Evolutionary conservation across 306 rosid genomes (phyloP).

Genomic region (Castanea mollissima): DNA sequence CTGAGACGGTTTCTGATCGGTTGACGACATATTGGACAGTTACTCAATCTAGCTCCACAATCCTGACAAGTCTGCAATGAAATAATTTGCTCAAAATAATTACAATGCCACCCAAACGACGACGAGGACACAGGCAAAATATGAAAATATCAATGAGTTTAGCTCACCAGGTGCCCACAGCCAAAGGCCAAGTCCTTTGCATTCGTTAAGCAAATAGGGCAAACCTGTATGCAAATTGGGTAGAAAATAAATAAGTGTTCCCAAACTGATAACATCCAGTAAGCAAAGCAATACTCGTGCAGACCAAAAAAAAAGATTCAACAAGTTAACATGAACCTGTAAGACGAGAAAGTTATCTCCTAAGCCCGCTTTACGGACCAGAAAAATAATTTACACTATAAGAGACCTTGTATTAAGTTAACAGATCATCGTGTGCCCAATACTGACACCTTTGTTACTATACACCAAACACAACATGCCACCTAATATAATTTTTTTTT

Average conservation of each 20-base stretch:
- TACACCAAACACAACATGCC: too few species aligned
- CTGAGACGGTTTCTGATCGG: constrained; percentile 70
- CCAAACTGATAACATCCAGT: not conserved
- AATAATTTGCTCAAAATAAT: constrained; percentile 1
- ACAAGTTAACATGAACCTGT: not conserved
- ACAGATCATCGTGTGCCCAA: too few species aligned
- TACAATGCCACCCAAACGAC: not conserved
- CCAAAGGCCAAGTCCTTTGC: constrained; percentile 72
- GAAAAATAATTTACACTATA: too few species aligned
- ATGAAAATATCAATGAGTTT: not conserved
- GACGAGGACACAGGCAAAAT: not conserved
- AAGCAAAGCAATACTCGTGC: not conserved
- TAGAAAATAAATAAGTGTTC: not conserved
- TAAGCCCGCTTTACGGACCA: too few species aligned
- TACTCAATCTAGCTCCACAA: constrained; percentile 61
- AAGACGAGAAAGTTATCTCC: not conserved
- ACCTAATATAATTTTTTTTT: too few species aligned
- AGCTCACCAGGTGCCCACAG: constrained; percentile 89
- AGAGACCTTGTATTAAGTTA: too few species aligned
- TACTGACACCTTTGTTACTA: too few species aligned
- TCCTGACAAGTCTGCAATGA: constrained; percentile 72
- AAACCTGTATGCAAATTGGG: constrained; percentile 40
- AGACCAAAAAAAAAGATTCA: not conserved
- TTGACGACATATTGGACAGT: constrained; percentile 75
- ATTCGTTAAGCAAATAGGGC: constrained; percentile 82